These are phyloP conservation scores for Talaromyces sp. DNA, from an alignment of 2,329 filamentous ascomycete species.

Conservation along the genomic window DNA sequence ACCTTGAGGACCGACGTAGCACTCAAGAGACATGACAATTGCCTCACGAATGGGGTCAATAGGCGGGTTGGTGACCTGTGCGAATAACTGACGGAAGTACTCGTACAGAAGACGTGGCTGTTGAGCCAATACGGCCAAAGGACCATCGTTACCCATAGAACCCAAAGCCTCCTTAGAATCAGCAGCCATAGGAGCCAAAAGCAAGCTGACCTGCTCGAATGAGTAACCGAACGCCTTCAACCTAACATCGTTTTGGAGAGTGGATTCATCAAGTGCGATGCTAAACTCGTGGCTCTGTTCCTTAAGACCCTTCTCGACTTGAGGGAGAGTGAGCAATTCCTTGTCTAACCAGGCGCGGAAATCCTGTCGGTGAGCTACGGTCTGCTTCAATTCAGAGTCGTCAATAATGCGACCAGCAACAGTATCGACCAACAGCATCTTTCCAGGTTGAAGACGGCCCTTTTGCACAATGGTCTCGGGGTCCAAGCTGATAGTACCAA, in stretches of 20 bases:
- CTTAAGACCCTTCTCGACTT: slow-evolving; percentile 62
- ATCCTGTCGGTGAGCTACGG: slow-evolving; percentile 80
- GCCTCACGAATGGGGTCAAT: slow-evolving; percentile 97
- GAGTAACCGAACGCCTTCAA: slow-evolving; percentile 90
- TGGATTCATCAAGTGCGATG: slow-evolving; percentile 63
- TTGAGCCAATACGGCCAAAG: slow-evolving; percentile 84
- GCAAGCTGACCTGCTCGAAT: slow-evolving; percentile 86
- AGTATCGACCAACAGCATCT: slow-evolving; percentile 94
- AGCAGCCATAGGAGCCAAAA: slow-evolving; percentile 92
- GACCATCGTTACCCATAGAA: slow-evolving; percentile 97
- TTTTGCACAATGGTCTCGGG: slow-evolving; percentile 89
- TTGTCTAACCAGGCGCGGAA: slow-evolving; percentile 86
- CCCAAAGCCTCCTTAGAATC: slow-evolving; percentile 96
- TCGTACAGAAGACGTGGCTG: slow-evolving; percentile 87
- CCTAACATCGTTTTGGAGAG: slow-evolving; percentile 78
- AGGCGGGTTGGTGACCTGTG: slow-evolving; percentile 95
- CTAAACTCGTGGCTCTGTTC: slow-evolving; percentile 60
- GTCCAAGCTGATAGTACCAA: slow-evolving; percentile 87
- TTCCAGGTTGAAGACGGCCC: slow-evolving; percentile 86
- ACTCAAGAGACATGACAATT: slow-evolving; percentile 96
- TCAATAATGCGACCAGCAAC: slow-evolving; percentile 89
- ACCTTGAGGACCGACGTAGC: slow-evolving; percentile 92
- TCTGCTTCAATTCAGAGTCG: slow-evolving; percentile 84
- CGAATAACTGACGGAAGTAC: slow-evolving; percentile 97
- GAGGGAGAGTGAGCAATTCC: slow-evolving; percentile 77